A percentile compares a stretch with the other conserved stretches of the same genome.
Conservation (phyloP, 1,284 basidiomycete species). For the Cutaneotrichosporon sp. region DNA sequence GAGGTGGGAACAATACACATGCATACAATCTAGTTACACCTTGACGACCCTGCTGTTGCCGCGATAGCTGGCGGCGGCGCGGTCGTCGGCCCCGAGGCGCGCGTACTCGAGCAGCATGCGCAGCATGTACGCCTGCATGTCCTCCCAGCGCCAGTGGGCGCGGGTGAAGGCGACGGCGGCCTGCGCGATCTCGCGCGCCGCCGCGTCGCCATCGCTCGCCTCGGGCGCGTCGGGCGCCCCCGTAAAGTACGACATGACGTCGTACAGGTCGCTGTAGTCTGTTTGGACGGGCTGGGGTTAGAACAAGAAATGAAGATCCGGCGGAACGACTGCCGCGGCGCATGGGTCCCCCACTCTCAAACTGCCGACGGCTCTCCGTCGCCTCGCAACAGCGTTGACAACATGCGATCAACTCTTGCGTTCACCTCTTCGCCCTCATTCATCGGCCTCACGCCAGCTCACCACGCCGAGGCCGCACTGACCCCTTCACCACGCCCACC, state of each 20-base stretch:
- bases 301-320: too few species aligned
- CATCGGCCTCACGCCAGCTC: too few species aligned
- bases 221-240: constrained; percentile 52
- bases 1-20: too few species aligned
- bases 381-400: too few species aligned
- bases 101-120: constrained; percentile 11
- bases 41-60: too few species aligned
- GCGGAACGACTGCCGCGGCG: too few species aligned
- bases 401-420: too few species aligned
- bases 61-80: neutral
- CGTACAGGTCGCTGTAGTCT: constrained; percentile 58
- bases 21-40: too few species aligned
- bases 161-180: constrained; percentile 53
- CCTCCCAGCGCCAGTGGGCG: constrained; percentile 57
- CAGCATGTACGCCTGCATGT: constrained; percentile 46
- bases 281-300: constrained; percentile 46
- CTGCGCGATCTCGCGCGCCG: constrained; percentile 54
- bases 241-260: constrained; percentile 57
- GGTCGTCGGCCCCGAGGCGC: constrained; percentile 2
- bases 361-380: too few species aligned
- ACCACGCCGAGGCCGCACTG: too few species aligned
- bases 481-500: too few species aligned
- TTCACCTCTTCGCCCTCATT: too few species aligned
- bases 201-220: constrained; percentile 50
- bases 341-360: neutral